Percentiles rank a stretch among this genome's conserved stretches.
Conservation (phyloP, 441 rosid species). For the Eruca vesicaria region DNA sequence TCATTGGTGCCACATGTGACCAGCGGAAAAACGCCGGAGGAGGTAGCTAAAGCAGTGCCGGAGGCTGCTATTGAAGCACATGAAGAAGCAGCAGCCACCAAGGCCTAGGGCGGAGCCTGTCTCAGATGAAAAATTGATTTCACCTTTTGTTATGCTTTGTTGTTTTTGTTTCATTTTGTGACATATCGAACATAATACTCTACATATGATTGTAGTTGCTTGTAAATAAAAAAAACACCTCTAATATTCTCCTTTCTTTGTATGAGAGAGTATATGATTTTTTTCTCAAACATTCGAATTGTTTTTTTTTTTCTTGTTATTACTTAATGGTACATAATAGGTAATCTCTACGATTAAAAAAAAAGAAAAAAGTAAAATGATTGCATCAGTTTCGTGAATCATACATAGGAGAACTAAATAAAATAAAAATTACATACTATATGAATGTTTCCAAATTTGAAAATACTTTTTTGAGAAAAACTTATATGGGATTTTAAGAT, state of each 20-base stretch:
- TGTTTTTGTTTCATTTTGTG: slow-evolving; percentile 23
- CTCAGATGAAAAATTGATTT: not conserved
- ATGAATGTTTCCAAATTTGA: not conserved
- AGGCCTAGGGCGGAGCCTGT: not conserved
- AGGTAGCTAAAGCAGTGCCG: slow-evolving; percentile 39
- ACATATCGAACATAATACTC: slow-evolving; percentile 25
- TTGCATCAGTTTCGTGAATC: too few relatives aligned
- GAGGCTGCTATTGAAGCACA: too few relatives aligned
- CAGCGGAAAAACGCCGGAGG: slow-evolving; percentile 35
- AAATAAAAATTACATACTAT: too few relatives aligned
- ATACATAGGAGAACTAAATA: not conserved
- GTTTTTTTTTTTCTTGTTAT: not conserved
- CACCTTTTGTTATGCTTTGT: slow-evolving; percentile 7
- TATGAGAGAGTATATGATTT: not conserved
- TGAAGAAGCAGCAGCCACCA: too few relatives aligned
- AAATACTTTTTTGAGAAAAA: too few relatives aligned
- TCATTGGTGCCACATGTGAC: slow-evolving; percentile 49
- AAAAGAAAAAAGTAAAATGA: too few relatives aligned
- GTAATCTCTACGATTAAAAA: not conserved
- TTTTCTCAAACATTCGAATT: not conserved
- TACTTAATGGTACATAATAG: not conserved
- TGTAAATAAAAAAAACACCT: not conserved
- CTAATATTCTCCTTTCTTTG: not conserved
- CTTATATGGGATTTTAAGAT: too few relatives aligned
- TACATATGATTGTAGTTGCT: slow-evolving; percentile 16